phyloP scores from a whole-genome alignment of 371 early-diverging fungal species.

The Umbelopsis sp. region DNA sequence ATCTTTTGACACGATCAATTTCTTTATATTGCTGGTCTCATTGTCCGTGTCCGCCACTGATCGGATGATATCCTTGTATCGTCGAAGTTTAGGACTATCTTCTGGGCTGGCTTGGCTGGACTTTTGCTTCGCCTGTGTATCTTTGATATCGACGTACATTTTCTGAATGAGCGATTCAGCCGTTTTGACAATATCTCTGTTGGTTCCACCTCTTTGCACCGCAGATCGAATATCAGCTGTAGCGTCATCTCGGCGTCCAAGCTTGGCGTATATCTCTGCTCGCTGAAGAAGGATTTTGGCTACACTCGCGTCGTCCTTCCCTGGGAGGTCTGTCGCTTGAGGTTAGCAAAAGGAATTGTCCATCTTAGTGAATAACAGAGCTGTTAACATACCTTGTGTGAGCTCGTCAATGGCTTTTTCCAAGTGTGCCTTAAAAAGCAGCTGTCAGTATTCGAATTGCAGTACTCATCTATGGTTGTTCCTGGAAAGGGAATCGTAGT shows the following conservation, averaged over 20 bases:
- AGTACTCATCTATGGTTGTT: no score
- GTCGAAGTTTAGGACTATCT: constrained; percentile 2
- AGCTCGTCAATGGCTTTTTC: background rate
- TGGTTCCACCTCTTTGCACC: constrained; percentile 35
- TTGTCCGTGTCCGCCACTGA: constrained; percentile 22
- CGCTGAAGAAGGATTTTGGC: constrained; percentile 36
- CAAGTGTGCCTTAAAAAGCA: background rate
- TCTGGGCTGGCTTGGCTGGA: constrained; percentile 19
- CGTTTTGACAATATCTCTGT: constrained; percentile 31
- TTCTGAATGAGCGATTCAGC: constrained; percentile 34
- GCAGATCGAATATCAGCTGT: constrained; percentile 44
- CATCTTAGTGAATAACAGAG: background rate
- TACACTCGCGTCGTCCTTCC: constrained; percentile 26
- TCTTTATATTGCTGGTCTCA: constrained; percentile 21
- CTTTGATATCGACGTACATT: constrained; percentile 17
- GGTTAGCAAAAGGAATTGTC: background rate
- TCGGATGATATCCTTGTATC: constrained; percentile 29
- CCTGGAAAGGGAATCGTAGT: background rate
- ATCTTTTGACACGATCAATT: constrained; percentile 34
- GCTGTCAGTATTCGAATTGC: no score
- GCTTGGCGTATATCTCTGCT: constrained; percentile 35
- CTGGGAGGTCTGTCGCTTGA: background rate
- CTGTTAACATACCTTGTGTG: background rate
- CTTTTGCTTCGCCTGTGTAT: background rate
- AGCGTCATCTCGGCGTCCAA: constrained; percentile 36